These are phyloP conservation scores for Thelephora aurantiotincta DNA, from an alignment of 768 basidiomycete species.

Conservation along the genomic window DNA sequence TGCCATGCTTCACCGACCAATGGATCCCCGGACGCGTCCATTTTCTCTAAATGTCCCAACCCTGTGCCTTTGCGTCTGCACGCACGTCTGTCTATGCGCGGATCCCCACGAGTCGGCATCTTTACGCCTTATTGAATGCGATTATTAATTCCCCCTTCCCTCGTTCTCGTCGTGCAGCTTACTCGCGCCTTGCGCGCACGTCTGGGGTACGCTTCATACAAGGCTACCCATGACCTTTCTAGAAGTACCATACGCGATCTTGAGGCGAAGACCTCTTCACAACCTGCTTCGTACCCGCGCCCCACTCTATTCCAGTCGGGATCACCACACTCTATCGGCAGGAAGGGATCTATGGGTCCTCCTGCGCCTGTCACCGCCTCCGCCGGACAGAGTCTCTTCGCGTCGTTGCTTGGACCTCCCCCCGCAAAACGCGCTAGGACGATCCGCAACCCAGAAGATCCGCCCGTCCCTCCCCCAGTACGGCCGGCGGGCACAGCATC, in stretches of 20 bases:
- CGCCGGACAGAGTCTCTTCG: slow-evolving; percentile 48
- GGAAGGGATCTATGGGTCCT: slow-evolving; percentile 16
- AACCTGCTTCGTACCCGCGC: slow-evolving; percentile 19
- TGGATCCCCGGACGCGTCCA: slow-evolving; percentile 15
- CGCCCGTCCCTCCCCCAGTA: slow-evolving; percentile 41
- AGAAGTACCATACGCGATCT: slow-evolving; percentile 55
- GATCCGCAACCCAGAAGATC: slow-evolving; percentile 61
- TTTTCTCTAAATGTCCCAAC: not conserved
- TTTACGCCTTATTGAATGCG: not conserved
- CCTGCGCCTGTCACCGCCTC: slow-evolving; percentile 20
- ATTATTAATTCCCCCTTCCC: slow-evolving; percentile 12
- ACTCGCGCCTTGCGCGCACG: slow-evolving; percentile 71
- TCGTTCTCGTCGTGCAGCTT: slow-evolving; percentile 33
- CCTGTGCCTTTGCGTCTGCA: not conserved
- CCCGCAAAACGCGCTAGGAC: slow-evolving; percentile 64
- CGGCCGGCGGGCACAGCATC: slow-evolving; percentile 4
- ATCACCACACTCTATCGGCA: slow-evolving; percentile 16
- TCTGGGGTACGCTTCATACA: slow-evolving; percentile 74
- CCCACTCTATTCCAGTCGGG: slow-evolving; percentile 28
- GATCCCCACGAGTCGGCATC: slow-evolving; percentile 5
- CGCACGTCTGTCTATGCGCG: not conserved
- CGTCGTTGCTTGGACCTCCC: slow-evolving; percentile 67
- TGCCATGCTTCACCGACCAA: slow-evolving; percentile 27
- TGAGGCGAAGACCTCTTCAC: slow-evolving; percentile 40
- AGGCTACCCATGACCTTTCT: slow-evolving; percentile 61